These are phyloP conservation scores for Aspergillus sp. DNA, from an alignment of 2,329 filamentous ascomycete genomes.

Conservation along the genomic window DNA sequence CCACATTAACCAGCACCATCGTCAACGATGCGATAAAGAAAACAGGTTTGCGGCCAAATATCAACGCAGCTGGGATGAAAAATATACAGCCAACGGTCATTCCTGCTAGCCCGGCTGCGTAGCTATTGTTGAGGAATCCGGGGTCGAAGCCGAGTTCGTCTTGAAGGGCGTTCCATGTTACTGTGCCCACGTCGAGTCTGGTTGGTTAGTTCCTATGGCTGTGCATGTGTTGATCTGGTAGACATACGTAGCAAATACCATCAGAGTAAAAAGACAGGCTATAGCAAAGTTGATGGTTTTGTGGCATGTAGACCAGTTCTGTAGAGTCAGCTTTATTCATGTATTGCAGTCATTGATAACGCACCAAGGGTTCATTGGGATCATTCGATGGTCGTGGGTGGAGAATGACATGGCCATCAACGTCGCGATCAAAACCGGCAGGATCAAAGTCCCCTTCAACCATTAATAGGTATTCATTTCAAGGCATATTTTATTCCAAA, in stretches of 20 bases:
- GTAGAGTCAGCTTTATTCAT: background rate
- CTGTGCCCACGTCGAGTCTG: conserved; percentile 6
- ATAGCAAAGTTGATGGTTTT: conserved; percentile 6
- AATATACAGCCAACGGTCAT: conserved; percentile 7
- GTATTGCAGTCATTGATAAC: background rate
- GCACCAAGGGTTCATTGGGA: conserved; percentile 17
- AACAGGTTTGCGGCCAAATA: conserved; percentile 6
- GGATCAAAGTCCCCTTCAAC: background rate
- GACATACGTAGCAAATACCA: conserved; percentile 5
- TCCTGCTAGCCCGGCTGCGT: conserved; percentile 6
- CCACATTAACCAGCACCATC: conserved; percentile 4
- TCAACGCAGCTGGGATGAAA: conserved; percentile 8
- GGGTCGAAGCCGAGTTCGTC: conserved; percentile 5
- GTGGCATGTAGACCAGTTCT: conserved; percentile 8
- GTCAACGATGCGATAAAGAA: conserved; percentile 1
- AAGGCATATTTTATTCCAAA: no score
- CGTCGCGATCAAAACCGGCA: background rate
- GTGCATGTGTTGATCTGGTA: background rate
- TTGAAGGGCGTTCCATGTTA: conserved; percentile 3
- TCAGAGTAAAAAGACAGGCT: conserved; percentile 8
- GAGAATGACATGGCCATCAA: conserved; percentile 4
- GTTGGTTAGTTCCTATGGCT: background rate
- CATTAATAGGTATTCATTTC: background rate
- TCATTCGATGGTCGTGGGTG: conserved; percentile 12
- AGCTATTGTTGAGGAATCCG: conserved; percentile 6